These are phyloP conservation scores for Naganishia cerealis DNA, from an alignment of 1,284 basidiomycete genomes.

Conservation along the genomic window DNA sequence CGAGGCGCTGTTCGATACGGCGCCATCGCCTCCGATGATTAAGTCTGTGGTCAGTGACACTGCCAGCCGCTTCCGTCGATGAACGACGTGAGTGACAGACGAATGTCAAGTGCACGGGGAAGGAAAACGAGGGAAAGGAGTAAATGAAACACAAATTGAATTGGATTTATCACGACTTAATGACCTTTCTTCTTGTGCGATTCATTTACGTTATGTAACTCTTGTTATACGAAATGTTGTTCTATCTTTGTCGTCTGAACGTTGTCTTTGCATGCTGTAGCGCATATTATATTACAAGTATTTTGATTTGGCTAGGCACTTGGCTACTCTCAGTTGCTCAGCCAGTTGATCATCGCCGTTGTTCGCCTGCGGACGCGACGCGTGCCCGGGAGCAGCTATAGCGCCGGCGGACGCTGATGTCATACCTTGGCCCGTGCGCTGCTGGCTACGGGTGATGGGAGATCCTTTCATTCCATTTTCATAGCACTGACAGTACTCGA, in stretches of 20 bases:
- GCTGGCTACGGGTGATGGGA: background rate
- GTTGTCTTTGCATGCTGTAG: background rate
- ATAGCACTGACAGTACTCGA: background rate
- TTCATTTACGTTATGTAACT: background rate
- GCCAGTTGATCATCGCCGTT: background rate
- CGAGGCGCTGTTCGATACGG: slow-evolving; percentile 50
- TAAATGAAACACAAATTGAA: background rate
- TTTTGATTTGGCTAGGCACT: too few species aligned
- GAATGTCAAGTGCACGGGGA: background rate
- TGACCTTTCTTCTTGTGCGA: background rate
- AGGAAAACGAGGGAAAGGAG: too few species aligned
- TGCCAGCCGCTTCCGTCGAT: too few species aligned
- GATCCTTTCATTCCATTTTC: background rate
- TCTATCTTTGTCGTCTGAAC: background rate
- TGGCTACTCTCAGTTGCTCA: too few species aligned
- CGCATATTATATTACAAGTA: background rate
- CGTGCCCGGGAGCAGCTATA: too few species aligned
- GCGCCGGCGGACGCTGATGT: background rate
- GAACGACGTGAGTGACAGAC: background rate
- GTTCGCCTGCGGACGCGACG: background rate
- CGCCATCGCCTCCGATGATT: slow-evolving; percentile 38
- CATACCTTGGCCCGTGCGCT: background rate
- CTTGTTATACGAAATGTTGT: background rate
- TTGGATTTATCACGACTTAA: background rate
- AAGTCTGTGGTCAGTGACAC: background rate